phyloP scores from a whole-genome alignment of 345 rosid species.

The Sisymbrium irio region DNA sequence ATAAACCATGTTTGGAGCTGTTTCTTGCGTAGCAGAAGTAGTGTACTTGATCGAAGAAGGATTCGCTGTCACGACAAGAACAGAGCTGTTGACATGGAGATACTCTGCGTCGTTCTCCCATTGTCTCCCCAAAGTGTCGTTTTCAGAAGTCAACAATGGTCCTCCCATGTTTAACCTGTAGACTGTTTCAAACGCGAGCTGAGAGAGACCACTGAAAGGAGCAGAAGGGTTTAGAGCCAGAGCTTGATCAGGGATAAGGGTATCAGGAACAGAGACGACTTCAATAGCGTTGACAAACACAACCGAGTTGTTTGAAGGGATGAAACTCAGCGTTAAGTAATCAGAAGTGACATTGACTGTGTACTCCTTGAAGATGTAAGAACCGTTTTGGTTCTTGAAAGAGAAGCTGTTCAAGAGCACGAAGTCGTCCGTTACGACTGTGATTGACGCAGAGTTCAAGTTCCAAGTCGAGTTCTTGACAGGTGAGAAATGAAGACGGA shows the following conservation, averaged over 20 bases:
- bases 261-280: slow-evolving; percentile 80
- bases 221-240: slow-evolving; percentile 55
- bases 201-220: slow-evolving; percentile 64
- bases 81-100: slow-evolving; percentile 87
- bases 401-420: slow-evolving; percentile 89
- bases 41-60: slow-evolving; percentile 69
- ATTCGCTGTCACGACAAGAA: slow-evolving; percentile 54
- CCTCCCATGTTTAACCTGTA: slow-evolving; percentile 95
- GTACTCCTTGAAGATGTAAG: slow-evolving; percentile 85
- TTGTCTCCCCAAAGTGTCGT: slow-evolving; percentile 85
- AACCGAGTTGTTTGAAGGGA: slow-evolving; percentile 71
- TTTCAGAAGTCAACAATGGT: slow-evolving; percentile 74
- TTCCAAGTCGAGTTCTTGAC: slow-evolving; percentile 50
- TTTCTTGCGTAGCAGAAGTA: slow-evolving; percentile 48
- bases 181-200: slow-evolving; percentile 73
- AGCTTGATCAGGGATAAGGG: slow-evolving; percentile 76
- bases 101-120: slow-evolving; percentile 87
- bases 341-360: slow-evolving; percentile 75
- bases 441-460: slow-evolving; percentile 55
- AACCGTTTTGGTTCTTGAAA: slow-evolving; percentile 53
- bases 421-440: slow-evolving; percentile 70
- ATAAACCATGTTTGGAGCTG: slow-evolving; percentile 88
- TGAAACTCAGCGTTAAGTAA: slow-evolving; percentile 58
- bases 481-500: slow-evolving; percentile 91
- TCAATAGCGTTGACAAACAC: slow-evolving; percentile 92